Evolutionary conservation across 2,329 filamentous ascomycete species (phyloP).

Genomic region (Botrytis elliptica): DNA sequence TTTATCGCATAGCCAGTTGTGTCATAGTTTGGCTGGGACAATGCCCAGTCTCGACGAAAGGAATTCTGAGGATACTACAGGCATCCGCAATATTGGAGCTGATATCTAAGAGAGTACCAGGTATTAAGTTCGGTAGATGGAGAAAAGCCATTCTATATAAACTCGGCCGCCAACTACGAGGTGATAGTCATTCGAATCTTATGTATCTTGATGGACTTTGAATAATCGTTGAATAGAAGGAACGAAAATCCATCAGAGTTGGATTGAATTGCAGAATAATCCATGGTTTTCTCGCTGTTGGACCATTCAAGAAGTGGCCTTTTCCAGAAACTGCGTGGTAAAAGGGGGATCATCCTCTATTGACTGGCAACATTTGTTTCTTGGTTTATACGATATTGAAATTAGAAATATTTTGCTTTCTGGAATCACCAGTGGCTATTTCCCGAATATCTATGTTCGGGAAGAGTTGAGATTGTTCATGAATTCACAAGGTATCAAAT

Average conservation of each 20-base stretch:
- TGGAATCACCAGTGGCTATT: too few relatives aligned
- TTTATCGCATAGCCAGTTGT: background rate
- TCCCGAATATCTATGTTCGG: too few relatives aligned
- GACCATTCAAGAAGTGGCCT: background rate
- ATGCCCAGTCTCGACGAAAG: background rate
- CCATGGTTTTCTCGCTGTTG: background rate
- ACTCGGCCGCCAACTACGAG: background rate
- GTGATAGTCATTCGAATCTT: background rate
- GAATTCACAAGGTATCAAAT: too few relatives aligned
- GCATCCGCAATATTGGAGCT: too few relatives aligned
- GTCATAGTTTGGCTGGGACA: background rate
- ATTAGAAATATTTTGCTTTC: too few relatives aligned
- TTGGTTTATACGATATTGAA: too few relatives aligned
- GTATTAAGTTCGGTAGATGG: too few relatives aligned
- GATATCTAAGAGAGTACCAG: too few relatives aligned
- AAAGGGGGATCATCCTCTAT: background rate
- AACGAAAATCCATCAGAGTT: accelerated
- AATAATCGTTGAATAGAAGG: background rate
- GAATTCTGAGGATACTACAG: background rate
- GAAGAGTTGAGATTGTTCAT: too few relatives aligned
- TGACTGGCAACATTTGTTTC: accelerated
- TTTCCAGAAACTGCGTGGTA: background rate
- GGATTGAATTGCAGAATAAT: background rate
- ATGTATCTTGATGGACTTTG: background rate
- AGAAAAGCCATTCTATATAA: too few relatives aligned